Conservation (phyloP, 371 early-diverging fungal species). For the Mortierella sp. region DNA sequence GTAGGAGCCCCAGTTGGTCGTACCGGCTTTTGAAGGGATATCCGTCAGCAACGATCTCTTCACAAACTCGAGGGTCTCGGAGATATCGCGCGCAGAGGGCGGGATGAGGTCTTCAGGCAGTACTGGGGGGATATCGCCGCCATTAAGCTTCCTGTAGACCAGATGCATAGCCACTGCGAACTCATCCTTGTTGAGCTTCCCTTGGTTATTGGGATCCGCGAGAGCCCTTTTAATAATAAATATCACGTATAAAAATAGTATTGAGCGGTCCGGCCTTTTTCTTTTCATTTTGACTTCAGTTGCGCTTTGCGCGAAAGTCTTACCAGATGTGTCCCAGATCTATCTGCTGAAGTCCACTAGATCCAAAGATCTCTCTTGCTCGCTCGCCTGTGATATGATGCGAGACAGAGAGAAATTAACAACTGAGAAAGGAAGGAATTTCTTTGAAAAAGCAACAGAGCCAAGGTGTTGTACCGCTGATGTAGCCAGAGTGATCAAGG, state of each 20-base stretch:
- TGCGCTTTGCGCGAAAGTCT: too few relatives aligned
- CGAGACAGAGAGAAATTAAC: neutral
- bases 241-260: neutral
- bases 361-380: conserved; percentile 86
- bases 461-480: conserved; percentile 75
- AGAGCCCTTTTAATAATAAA: conserved; percentile 71
- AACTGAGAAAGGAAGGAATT: too few relatives aligned
- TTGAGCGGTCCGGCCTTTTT: neutral
- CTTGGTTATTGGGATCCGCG: conserved; percentile 86
- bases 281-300: too few relatives aligned
- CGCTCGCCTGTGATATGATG: conserved; percentile 63
- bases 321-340: conserved; percentile 91
- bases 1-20: conserved; percentile 43
- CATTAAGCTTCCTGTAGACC: conserved; percentile 83
- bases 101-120: conserved; percentile 88
- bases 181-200: conserved; percentile 90
- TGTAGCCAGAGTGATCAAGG: conserved; percentile 75
- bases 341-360: conserved; percentile 82
- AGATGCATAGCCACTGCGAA: conserved; percentile 96
- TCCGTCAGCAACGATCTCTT: conserved; percentile 67
- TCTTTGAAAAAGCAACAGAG: too few relatives aligned
- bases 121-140: conserved; percentile 79
- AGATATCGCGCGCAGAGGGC: conserved; percentile 76
- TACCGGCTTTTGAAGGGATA: conserved; percentile 52
- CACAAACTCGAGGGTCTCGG: conserved; percentile 65